A percentile compares a stretch with the other conserved stretches of the same genome.
These are phyloP conservation scores for Mortierella sp. DNA, from an alignment of 371 early-diverging fungal genomes.

Conservation along the genomic window DNA sequence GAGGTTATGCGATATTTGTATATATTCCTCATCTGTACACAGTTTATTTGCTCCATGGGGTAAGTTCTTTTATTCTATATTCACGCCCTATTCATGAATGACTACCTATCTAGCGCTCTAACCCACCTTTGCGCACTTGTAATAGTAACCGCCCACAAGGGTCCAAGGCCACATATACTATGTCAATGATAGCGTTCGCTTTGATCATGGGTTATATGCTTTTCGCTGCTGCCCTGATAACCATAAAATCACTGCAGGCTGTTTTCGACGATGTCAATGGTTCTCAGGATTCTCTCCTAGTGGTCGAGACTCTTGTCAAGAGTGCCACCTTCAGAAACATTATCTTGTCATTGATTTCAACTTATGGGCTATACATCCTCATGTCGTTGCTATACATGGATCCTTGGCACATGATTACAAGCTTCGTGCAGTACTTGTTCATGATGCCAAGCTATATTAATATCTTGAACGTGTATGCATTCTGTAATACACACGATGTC, in stretches of 20 bases:
- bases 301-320: conserved; percentile 37
- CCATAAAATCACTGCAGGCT: conserved; percentile 56
- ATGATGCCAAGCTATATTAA: conserved; percentile 90
- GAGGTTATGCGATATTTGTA: conserved; percentile 78
- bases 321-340: conserved; percentile 81
- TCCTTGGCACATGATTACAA: conserved; percentile 95
- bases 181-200: conserved; percentile 66
- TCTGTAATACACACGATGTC: conserved; percentile 67
- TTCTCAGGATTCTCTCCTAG: conserved; percentile 13
- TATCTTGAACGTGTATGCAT: conserved; percentile 90
- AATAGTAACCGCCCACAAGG: conserved; percentile 89
- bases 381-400: conserved; percentile 85
- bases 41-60: conserved; percentile 91
- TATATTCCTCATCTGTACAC: conserved; percentile 77
- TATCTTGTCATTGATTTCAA: conserved; percentile 81
- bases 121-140: no score
- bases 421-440: conserved; percentile 88
- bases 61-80: conserved; percentile 9
- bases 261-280: conserved; percentile 21
- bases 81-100: neutral
- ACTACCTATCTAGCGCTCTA: neutral
- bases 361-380: conserved; percentile 89
- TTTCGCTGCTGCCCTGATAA: conserved; percentile 65
- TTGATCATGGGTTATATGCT: conserved; percentile 69
- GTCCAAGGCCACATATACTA: conserved; percentile 73